phyloP scores from a whole-genome alignment of 2,329 filamentous ascomycete genomes.

The Coniochaeta sp. region DNA sequence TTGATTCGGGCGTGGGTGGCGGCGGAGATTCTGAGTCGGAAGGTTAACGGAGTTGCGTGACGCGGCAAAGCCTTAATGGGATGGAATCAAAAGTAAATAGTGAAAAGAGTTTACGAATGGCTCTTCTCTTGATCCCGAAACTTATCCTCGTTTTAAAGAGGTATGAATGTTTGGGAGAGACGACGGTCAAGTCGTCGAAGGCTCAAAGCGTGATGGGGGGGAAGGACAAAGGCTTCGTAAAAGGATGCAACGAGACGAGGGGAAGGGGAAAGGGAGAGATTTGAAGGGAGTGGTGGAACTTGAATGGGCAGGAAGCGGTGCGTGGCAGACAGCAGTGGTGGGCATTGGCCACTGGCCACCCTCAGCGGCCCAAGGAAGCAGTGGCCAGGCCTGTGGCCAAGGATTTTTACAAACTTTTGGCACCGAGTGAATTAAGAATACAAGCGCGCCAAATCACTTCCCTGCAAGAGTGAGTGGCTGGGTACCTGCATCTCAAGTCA shows the following conservation, averaged over 20 bases:
- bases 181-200: background rate
- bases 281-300: constrained; percentile 1
- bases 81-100: background rate
- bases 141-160: background rate
- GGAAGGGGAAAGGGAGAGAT: constrained; percentile 3
- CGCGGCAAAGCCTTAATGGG: background rate
- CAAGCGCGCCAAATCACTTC: background rate
- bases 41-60: background rate
- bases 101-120: background rate
- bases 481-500: background rate
- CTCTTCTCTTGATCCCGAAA: background rate
- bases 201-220: background rate
- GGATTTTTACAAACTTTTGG: background rate
- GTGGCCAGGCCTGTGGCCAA: background rate
- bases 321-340: background rate
- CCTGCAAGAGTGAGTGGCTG: background rate
- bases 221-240: background rate
- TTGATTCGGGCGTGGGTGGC: background rate
- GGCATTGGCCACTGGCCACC: background rate
- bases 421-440: background rate
- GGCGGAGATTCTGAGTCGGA: background rate
- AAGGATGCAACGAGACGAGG: background rate
- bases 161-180: background rate
- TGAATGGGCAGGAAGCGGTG: background rate
- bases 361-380: too few relatives aligned